Evolutionary conservation across 345 rosid species (phyloP), one percentile per base, ranked within the genome.

Genomic region (Luvunga scandens): DNA sequence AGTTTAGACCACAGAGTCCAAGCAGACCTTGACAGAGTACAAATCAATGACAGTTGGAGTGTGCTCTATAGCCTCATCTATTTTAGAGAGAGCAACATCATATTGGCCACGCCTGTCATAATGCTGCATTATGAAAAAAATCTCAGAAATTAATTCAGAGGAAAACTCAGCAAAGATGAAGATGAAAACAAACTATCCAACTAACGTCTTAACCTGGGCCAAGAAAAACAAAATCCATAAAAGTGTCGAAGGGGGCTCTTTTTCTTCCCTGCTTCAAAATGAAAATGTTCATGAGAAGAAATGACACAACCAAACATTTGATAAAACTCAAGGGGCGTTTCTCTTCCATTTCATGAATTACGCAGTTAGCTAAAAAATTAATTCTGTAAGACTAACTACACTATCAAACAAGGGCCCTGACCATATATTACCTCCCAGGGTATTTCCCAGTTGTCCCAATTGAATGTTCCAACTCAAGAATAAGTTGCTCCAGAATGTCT

Each of bases 41-140:
- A 94, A 83, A 87, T 97, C 98, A 87, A 97, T 97, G 71, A 97
- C 98, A 33, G 99, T 97, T 28, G 98, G 99, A 66, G 99, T 97
- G 82, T 94, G 98, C 77, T 81, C 84, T 74, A 97, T 91, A 77
- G 98, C 98, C 89, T 93, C 97, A 9, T 94, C 89, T 82, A 94
- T 93, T 87, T 91, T 97, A 66, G 85, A 76, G 75, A 97, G 86
- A 78, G 98, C 97, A 81, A 82, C 73, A 57, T 89, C 94, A 88
- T 90, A 88, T 56, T 86, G 96, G 79, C 97, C 92, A 77, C 94
- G 87, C 82, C 97, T 93, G 84, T 97, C 99, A 86, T 91, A 94
- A 88, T 97, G 99, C 99, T 97, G 98, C 89, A 82, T 53, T 71
- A 75, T 66, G 79, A 55, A 67, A 71, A 45, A 67, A 83, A 39